phyloP scores from a whole-genome alignment of 306 rosid genomes.

The Alnus rubra region DNA sequence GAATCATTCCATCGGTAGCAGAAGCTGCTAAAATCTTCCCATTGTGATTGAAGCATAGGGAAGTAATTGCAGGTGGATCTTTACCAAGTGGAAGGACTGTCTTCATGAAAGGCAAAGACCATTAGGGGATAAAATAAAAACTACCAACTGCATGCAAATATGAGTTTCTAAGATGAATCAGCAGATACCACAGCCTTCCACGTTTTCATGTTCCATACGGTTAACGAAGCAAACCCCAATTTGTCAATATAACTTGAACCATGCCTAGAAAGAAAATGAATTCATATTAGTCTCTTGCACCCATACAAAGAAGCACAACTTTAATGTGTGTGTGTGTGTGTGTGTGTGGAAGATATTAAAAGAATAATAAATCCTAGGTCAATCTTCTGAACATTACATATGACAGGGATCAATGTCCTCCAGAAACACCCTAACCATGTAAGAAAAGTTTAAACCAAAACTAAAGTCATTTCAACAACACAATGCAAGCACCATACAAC shows the following conservation, averaged over 20 bases:
- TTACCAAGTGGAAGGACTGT: slow-evolving; percentile 98
- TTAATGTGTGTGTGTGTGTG: background rate
- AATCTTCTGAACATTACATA: background rate
- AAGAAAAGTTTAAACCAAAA: background rate
- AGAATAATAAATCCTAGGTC: slow-evolving; percentile 8
- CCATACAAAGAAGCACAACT: slow-evolving; percentile 14
- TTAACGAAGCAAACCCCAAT: slow-evolving; percentile 80
- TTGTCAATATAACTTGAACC: slow-evolving; percentile 56
- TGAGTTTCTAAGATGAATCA: slow-evolving; percentile 29
- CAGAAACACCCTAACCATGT: background rate
- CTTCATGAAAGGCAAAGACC: slow-evolving; percentile 68
- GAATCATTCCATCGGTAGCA: slow-evolving; percentile 97
- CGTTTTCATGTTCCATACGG: slow-evolving; percentile 97
- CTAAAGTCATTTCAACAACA: slow-evolving; percentile 7
- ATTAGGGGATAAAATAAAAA: slow-evolving; percentile 38
- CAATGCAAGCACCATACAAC: slow-evolving; percentile 10
- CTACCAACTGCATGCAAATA: slow-evolving; percentile 7
- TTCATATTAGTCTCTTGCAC: slow-evolving; percentile 16
- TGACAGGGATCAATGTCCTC: background rate
- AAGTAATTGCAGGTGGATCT: slow-evolving; percentile 97
- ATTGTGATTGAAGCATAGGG: slow-evolving; percentile 93
- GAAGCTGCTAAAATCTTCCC: slow-evolving; percentile 96
- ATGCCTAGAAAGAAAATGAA: slow-evolving; percentile 48
- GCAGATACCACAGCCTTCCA: slow-evolving; percentile 92
- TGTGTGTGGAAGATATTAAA: background rate